Base-by-base conservation (phyloP, 768 basidiomycete genomes). In the Boletus fagicola region DNA sequence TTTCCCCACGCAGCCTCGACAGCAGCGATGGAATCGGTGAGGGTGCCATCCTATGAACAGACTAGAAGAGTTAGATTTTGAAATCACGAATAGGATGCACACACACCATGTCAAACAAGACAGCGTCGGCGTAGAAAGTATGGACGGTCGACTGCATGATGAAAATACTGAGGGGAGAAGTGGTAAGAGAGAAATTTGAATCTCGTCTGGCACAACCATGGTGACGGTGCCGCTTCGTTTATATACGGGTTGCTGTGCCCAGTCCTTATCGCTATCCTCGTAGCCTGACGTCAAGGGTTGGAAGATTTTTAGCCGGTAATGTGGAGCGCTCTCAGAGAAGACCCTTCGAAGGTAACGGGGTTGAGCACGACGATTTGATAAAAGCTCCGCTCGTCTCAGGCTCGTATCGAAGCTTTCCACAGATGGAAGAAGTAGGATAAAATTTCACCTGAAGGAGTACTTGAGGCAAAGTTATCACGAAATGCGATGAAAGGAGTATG, bases 1-100 rank as follows among this genome's bases (percentile, higher is more conserved):
- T 83, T 83, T 31, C 82, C 81, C 88, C 88, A 90, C 4, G 88
- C 88, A 4, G 85, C 85, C 68, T 89, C 86, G 58, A 88, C 86
- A 4, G 86, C 84, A 20, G 82, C 73, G 68, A 89, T 89, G 18
- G 86, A 87, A 68, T 89, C 86, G 43, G 87, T 88, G 52, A 88
- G 77, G 16, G 87, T 89, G 44, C 85, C 86, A 66, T 87, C 84
- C 85, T 85, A 53, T 48, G 36, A 51, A 65, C 56, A 66, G 62
- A 60, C 53, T 61, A 48, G 44, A 40, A 54, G 67, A 63, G 64
- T 74, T 60, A 73, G 65, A 51, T 49, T 57, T 57, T 61, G 61
- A 40, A 53, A 12, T 5, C n/a, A 20, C 31, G 36, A 48, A 16
- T 33, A n/a, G n/a, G 24, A 45, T 44, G 48, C 36, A 30, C 28